Evolutionary conservation across 2,329 filamentous ascomycete genomes (phyloP).

Genomic region (Pestalotiopsis sp.): DNA sequence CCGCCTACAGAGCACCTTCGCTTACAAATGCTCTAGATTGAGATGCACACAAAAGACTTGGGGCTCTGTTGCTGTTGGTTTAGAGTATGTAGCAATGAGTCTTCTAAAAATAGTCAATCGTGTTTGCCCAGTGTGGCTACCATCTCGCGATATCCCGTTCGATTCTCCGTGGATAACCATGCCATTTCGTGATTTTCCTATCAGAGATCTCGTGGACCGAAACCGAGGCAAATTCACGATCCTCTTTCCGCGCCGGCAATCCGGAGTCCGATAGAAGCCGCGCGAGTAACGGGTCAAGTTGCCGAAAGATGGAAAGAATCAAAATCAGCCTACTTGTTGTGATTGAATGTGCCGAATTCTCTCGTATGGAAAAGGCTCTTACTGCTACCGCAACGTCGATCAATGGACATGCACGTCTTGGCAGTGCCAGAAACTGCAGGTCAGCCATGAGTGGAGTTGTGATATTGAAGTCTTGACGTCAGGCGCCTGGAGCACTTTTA

Average conservation of each 20-base stretch:
- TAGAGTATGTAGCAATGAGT: background rate
- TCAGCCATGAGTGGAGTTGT: background rate
- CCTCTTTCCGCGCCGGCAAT: background rate
- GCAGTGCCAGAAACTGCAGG: background rate
- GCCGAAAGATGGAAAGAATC: background rate
- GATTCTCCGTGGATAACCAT: background rate
- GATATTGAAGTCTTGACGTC: background rate
- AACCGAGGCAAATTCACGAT: background rate
- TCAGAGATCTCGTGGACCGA: background rate
- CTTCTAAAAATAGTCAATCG: background rate
- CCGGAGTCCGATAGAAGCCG: background rate
- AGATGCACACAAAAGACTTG: too few species aligned
- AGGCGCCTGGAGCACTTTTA: background rate
- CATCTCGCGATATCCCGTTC: background rate
- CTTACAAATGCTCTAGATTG: too few species aligned
- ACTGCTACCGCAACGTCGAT: background rate
- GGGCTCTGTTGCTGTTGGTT: too few species aligned
- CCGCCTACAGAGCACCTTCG: too few species aligned
- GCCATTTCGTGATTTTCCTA: background rate
- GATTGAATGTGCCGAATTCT: background rate
- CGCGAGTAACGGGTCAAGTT: background rate
- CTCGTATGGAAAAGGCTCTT: background rate
- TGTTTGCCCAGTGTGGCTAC: background rate
- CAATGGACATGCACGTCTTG: background rate
- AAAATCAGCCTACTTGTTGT: background rate